A percentile compares a stretch with the other conserved stretches of the same genome.
Evolutionary conservation across 2,329 filamentous ascomycete genomes (phyloP).

Genomic region (Fusarium sp.): DNA sequence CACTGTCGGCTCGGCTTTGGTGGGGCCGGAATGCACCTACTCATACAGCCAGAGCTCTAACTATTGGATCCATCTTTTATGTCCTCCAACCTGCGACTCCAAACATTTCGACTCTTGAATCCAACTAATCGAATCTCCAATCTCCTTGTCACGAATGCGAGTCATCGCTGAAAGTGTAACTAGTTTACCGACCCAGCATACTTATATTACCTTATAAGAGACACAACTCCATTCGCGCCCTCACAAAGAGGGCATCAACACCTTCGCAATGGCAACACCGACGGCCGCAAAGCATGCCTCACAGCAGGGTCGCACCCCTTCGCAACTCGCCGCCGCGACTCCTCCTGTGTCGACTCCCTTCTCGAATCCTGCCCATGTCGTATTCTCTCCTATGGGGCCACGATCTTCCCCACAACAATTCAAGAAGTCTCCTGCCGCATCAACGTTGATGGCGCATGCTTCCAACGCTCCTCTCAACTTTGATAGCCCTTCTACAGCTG

Average conservation of each 20-base stretch:
- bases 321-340: conserved; percentile 67
- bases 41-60: conserved; percentile 6
- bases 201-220: neutral
- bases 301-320: conserved; percentile 61
- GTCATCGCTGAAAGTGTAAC: neutral
- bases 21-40: conserved; percentile 35
- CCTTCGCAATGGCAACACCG: conserved; percentile 60
- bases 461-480: conserved; percentile 66
- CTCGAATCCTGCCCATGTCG: conserved; percentile 68
- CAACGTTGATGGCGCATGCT: conserved; percentile 61
- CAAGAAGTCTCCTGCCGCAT: conserved; percentile 72
- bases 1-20: conserved; percentile 33
- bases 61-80: conserved; percentile 4
- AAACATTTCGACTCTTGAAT: conserved; percentile 1
- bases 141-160: neutral
- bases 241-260: conserved; percentile 26
- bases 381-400: conserved; percentile 69
- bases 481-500: conserved; percentile 73
- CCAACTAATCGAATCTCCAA: neutral
- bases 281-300: conserved; percentile 63
- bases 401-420: conserved; percentile 74
- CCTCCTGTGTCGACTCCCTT: conserved; percentile 77
- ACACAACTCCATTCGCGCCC: conserved; percentile 15
- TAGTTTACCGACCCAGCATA: neutral
- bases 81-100: conserved; percentile 15